phyloP scores from a whole-genome alignment of 2,329 filamentous ascomycete genomes.

The Mycosphaerella sp. region DNA sequence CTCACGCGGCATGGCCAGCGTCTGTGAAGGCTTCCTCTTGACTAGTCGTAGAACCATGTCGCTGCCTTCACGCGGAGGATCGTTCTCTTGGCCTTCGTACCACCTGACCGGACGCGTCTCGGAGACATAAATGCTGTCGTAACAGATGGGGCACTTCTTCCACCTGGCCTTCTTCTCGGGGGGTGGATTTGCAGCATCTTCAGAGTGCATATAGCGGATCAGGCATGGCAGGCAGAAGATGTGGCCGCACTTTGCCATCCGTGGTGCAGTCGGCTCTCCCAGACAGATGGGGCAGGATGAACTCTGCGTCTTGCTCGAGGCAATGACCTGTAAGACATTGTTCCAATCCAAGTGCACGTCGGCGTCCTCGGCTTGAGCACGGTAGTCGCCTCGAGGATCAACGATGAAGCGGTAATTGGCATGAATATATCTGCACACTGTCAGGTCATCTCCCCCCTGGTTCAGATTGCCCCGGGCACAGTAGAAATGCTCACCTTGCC shows the following conservation, averaged over 20 bases:
- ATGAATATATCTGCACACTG: conserved; percentile 64
- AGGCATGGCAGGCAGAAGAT: conserved; percentile 94
- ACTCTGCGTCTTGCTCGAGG: conserved; percentile 79
- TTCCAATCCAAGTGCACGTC: conserved; percentile 89
- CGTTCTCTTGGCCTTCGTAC: conserved; percentile 81
- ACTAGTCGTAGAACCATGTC: conserved; percentile 87
- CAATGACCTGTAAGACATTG: conserved; percentile 83
- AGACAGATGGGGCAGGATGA: conserved; percentile 92
- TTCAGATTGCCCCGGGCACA: background rate
- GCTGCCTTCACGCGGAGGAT: conserved; percentile 71
- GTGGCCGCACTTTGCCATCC: conserved; percentile 96
- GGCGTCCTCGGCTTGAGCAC: conserved; percentile 72
- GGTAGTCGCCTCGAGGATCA: conserved; percentile 72
- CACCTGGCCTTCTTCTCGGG: conserved; percentile 68
- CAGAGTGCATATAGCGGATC: conserved; percentile 90
- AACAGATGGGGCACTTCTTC: conserved; percentile 96
- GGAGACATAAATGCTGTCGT: conserved; percentile 85
- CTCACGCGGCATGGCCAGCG: conserved; percentile 80
- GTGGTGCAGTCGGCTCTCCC: conserved; percentile 82
- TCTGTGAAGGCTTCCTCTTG: conserved; percentile 71
- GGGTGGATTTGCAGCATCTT: conserved; percentile 58
- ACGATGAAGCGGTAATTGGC: conserved; percentile 98
- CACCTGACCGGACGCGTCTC: conserved; percentile 86
- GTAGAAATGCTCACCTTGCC: conserved; percentile 55
- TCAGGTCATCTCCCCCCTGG: conserved; percentile 12